Evolutionary conservation across 2,329 filamentous ascomycete species (phyloP), one percentile per base, ranked within the genome.

Genomic region (Lecanosticta acicola): DNA sequence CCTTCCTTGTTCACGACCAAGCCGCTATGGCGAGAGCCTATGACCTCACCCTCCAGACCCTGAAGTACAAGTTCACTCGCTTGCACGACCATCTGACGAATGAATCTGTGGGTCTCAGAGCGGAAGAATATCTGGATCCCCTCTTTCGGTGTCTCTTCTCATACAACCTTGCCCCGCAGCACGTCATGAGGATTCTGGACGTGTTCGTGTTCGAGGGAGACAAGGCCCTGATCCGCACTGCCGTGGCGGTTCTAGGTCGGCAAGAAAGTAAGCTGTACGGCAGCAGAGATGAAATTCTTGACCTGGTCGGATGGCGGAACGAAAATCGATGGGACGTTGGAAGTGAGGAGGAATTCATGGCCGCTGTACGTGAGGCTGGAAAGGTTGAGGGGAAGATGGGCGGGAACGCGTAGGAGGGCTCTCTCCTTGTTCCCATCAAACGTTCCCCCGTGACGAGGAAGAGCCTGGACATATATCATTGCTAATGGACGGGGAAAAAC

Each of bases 121-220:
- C 71, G n/a, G 59, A 63, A 49, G 67, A 71, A 26, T 59, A 43
- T 34, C 55, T 64, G 19, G 61, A 63, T 19, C 60, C 62, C 2
- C 50, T 64, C 11, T 62, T 63, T 54, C 45, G 62, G 13, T 62
- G 57, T 40, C 47, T 65, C 19, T 63, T 65, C 35, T 55, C 62
- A 7, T 60, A 62, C 47, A 59, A 62, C 46, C 39, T 64, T 10
- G 50, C 55, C 4, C 45, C 0, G 68, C 80, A 41, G 53, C 66
- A 14, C 55, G 84, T 81, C 3, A 79, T 81, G 1, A 72, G 87
- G 2, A 67, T 93, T 10, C 91, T 85, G 85, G 87, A 94, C 53
- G 79, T 91, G 0, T 88, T 87, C 55, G 80, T 86, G 2, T 88
- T 94, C 54, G 87, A 94, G 61, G 85, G 86, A 19, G 87, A 94